A percentile compares a stretch with the other conserved stretches of the same genome.
Conservation (phyloP, 2,329 filamentous ascomycete species). For the Ophiostoma fasciatum region DNA sequence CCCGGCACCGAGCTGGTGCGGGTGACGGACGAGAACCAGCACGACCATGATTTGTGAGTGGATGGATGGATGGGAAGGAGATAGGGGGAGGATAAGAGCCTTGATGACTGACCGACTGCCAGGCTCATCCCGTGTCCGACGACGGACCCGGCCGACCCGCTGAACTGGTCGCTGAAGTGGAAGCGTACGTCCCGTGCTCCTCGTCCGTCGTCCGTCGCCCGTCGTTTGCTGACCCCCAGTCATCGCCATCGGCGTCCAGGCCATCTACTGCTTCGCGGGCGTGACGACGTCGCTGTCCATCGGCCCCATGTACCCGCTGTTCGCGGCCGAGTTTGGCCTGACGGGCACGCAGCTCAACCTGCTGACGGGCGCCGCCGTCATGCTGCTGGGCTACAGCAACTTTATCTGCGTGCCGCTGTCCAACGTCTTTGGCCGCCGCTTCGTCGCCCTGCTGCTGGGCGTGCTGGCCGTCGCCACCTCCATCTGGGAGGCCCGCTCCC, state of each 20-base stretch:
- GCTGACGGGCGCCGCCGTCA: constrained; percentile 26
- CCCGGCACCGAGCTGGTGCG: constrained; percentile 17
- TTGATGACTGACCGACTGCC: constrained; percentile 17
- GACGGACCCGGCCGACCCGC: constrained; percentile 27
- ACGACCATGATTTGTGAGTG: constrained; percentile 33
- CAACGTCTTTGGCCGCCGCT: constrained; percentile 28
- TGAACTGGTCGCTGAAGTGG: constrained; percentile 28
- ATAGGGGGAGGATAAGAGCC: constrained; percentile 2
- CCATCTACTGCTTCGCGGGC: constrained; percentile 33
- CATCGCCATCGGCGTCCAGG: constrained; percentile 27
- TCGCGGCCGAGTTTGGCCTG: constrained; percentile 13
- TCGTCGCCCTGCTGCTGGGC: constrained; percentile 25
- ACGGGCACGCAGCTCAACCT: constrained; percentile 15
- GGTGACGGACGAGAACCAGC: constrained; percentile 43
- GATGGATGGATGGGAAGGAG: no score
- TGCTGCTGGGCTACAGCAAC: constrained; percentile 29
- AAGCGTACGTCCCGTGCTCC: constrained; percentile 15
- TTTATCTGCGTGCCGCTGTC: constrained; percentile 31
- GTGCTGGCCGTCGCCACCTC: constrained; percentile 25
- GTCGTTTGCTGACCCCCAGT: constrained; percentile 21
- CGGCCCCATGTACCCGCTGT: constrained; percentile 30
- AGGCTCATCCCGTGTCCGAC: constrained; percentile 27
- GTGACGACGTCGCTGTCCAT: constrained; percentile 32
- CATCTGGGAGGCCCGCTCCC: constrained; percentile 36
- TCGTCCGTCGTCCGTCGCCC: no score